Evolutionary conservation across 305 asterid species (phyloP).

Genomic region (Withania somnifera): DNA sequence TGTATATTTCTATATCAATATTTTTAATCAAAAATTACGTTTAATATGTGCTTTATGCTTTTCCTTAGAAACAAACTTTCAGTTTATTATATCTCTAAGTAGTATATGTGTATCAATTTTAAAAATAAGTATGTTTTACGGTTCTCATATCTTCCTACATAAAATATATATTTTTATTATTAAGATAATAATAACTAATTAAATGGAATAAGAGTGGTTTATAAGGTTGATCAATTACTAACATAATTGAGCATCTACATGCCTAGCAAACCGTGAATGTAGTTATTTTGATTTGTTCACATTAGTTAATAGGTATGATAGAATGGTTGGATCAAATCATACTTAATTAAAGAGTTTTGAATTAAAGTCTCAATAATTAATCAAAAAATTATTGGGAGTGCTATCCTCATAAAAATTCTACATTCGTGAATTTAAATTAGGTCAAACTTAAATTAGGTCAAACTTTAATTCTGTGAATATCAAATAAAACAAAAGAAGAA

Average conservation of each 20-base stretch:
- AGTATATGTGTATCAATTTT: neutral
- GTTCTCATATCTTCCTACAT: neutral
- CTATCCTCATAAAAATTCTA: too few species aligned
- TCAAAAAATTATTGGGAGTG: too few species aligned
- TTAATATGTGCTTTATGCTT: neutral
- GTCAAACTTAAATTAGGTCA: too few species aligned
- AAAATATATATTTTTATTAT: neutral
- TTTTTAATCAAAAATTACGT: neutral
- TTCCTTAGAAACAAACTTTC: neutral
- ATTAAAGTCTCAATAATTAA: neutral
- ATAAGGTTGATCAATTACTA: neutral
- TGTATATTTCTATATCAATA: neutral
- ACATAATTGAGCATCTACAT: neutral
- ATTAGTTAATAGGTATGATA: neutral
- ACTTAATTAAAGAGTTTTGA: neutral
- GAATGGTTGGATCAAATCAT: neutral
- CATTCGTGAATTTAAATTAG: too few species aligned
- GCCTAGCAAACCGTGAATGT: neutral
- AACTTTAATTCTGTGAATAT: too few species aligned
- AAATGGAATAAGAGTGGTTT: neutral
- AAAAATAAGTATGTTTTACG: neutral
- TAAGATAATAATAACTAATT: neutral
- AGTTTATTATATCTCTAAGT: neutral
- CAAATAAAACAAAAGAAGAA: neutral
- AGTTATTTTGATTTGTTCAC: neutral